Evolutionary conservation across 257 asterid species (phyloP), one percentile per base, ranked within the genome.

Genomic region (Lithospermum erythrorhizon): DNA sequence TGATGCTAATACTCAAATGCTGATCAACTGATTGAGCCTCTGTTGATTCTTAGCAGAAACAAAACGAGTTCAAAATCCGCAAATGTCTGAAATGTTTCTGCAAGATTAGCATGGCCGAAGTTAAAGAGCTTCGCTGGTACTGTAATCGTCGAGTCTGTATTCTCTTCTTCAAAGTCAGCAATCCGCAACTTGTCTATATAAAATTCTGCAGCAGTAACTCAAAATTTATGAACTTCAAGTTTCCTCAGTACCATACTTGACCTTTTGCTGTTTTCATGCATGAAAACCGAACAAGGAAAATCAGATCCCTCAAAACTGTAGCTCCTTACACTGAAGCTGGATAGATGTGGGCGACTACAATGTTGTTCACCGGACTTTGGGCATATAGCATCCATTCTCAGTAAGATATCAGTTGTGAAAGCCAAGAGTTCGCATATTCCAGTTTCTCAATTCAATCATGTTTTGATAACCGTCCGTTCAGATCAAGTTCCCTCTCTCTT

Each of bases 401-500:
- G 49, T 41, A 1, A 6, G 3, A 41, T 13, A 1, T 1, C 18
- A 11, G 49, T 41, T 14, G 14, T 35, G 45, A 35, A 10, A 35
- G 1, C 1, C 45, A 35, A 35, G 13, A 35, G 11, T 35, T 35
- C 13, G 2, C 14, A 7, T 35, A 35, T 35, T 35, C 45, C 7
- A 6, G 45, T 3, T 35, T 35, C 18, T 41, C 18, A 41, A 41
- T 14, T 14, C 49, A 41, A 41, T 14, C 18, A 41, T 14, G 49
- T 41, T 41, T 18, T 41, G 64, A 52, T 64, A 13, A 58, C 80
- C 82, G 76, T 51, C 73, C 61, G 61, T 54, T 55, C 68, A 78
- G 9, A 64, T 81, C 87, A 19, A 87, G 67, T 61, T 78, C 84
- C 75, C 89, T 82, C 55, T 70, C 72, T 30, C 78, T 82, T 27